Conservation (phyloP, 1,284 basidiomycete genomes). For the Heimioporus retisporus region DNA sequence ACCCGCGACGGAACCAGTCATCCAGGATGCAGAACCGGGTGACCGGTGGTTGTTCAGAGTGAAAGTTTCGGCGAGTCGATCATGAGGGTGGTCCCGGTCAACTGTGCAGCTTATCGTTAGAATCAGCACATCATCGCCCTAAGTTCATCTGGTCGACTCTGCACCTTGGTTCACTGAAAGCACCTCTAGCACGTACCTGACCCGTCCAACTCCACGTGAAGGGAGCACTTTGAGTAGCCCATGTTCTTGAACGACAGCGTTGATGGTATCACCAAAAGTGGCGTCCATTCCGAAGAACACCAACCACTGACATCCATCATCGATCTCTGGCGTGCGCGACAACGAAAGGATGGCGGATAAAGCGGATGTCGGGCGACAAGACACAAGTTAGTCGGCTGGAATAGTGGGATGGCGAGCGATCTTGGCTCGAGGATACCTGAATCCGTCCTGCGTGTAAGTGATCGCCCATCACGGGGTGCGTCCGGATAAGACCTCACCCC, state of each 20-base stretch:
- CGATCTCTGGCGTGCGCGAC: constrained; percentile 78
- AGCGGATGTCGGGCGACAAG: constrained; percentile 76
- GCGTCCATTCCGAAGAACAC: constrained; percentile 68
- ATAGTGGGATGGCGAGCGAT: constrained; percentile 61
- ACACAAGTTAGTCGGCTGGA: constrained; percentile 78
- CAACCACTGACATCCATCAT: constrained; percentile 76
- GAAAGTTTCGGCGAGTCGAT: constrained; percentile 41
- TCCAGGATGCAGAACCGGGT: constrained; percentile 80
- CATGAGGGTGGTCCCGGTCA: constrained; percentile 37
- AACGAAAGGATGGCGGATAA: constrained; percentile 64
- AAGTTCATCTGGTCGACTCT: neutral
- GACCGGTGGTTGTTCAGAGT: constrained; percentile 36
- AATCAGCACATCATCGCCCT: neutral
- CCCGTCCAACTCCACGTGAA: constrained; percentile 63
- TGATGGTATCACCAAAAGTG: constrained; percentile 65
- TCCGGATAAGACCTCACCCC: constrained; percentile 61
- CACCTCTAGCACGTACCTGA: constrained; percentile 74
- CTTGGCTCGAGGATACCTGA: constrained; percentile 64
- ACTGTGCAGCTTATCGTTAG: constrained; percentile 20
- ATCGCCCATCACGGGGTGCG: neutral
- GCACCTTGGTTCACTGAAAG: constrained; percentile 29
- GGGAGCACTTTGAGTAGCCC: constrained; percentile 73
- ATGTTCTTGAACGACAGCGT: constrained; percentile 64
- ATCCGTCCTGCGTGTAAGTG: constrained; percentile 20
- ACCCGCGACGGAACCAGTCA: constrained; percentile 79